phyloP scores from a whole-genome alignment of 129 eudicot species.

The Flaveria sonorensis region DNA sequence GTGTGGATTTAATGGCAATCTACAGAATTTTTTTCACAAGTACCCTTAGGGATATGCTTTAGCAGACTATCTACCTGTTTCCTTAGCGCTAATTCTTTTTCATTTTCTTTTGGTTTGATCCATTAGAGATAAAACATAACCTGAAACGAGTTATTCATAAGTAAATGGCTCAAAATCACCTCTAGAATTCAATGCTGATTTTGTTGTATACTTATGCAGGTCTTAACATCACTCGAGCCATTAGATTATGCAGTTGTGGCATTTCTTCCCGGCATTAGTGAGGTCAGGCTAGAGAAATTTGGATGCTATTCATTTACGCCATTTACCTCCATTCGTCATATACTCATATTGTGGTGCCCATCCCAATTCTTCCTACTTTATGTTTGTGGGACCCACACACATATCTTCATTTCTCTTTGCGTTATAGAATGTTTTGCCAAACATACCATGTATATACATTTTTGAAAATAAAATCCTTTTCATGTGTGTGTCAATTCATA shows the following conservation, averaged over 20 bases:
- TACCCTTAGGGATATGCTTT: neutral
- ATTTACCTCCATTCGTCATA: neutral
- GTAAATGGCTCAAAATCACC: neutral
- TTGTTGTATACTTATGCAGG: slow-evolving; percentile 47
- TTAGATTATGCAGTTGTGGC: slow-evolving; percentile 76
- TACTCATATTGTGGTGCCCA: slow-evolving; percentile 36
- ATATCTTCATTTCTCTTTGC: slow-evolving; percentile 14
- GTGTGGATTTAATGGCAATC: neutral
- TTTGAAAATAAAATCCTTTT: neutral
- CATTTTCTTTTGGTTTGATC: neutral
- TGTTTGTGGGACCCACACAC: slow-evolving; percentile 22
- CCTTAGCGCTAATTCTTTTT: neutral
- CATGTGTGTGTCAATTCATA: slow-evolving; percentile 25
- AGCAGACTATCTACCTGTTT: neutral
- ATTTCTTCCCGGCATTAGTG: slow-evolving; percentile 82
- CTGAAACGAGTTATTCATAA: neutral
- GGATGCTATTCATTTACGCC: neutral
- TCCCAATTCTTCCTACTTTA: slow-evolving; percentile 7
- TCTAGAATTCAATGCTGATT: neutral
- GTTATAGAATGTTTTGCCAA: neutral
- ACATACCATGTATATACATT: neutral
- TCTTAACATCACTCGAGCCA: slow-evolving; percentile 74
- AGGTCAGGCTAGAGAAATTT: slow-evolving; percentile 50
- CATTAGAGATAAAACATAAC: neutral
- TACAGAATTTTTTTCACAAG: neutral